A percentile compares a stretch with the other conserved stretches of the same genome.
phyloP scores from a whole-genome alignment of 495 filamentous ascomycete genomes.

The Recurvomyces mirabilis region DNA sequence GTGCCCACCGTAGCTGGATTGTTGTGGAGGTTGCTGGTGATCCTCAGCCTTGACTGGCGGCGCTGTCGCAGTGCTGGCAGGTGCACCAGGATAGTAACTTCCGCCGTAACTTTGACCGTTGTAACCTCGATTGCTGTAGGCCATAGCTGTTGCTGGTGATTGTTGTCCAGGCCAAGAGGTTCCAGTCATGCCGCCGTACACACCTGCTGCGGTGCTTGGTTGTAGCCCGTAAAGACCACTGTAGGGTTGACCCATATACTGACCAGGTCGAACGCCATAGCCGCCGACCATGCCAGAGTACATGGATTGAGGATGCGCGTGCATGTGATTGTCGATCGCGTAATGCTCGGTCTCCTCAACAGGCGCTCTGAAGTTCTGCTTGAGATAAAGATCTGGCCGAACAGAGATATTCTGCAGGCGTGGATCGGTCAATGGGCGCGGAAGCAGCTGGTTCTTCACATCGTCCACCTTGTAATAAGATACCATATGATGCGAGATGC shows the following conservation, averaged over 20 bases:
- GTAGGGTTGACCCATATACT: conserved; percentile 15
- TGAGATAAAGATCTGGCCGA: conserved; percentile 47
- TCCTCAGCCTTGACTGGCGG: conserved; percentile 11
- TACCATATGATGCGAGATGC: conserved; percentile 67
- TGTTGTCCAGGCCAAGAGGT: conserved; percentile 14
- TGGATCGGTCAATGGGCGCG: conserved; percentile 48
- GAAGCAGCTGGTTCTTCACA: conserved; percentile 50
- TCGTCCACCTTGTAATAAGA: conserved; percentile 80
- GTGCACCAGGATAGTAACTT: conserved; percentile 5
- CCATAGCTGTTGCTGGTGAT: background rate
- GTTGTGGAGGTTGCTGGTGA: background rate
- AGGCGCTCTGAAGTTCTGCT: conserved; percentile 60
- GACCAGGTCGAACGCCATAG: conserved; percentile 14
- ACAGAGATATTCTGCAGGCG: conserved; percentile 44
- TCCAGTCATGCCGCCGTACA: conserved; percentile 8
- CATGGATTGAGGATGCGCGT: conserved; percentile 17
- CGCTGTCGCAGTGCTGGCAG: background rate
- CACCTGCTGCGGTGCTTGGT: background rate
- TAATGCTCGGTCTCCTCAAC: conserved; percentile 33
- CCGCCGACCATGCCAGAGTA: conserved; percentile 9
- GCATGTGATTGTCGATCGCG: conserved; percentile 13
- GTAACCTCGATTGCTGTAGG: conserved; percentile 11
- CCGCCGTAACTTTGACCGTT: background rate
- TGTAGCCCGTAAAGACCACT: conserved; percentile 2
- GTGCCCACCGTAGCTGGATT: conserved; percentile 2